A percentile compares a stretch with the other conserved stretches of the same genome.
Evolutionary conservation across 2,329 filamentous ascomycete genomes (phyloP).

Genomic region (Scytalidium sp.): DNA sequence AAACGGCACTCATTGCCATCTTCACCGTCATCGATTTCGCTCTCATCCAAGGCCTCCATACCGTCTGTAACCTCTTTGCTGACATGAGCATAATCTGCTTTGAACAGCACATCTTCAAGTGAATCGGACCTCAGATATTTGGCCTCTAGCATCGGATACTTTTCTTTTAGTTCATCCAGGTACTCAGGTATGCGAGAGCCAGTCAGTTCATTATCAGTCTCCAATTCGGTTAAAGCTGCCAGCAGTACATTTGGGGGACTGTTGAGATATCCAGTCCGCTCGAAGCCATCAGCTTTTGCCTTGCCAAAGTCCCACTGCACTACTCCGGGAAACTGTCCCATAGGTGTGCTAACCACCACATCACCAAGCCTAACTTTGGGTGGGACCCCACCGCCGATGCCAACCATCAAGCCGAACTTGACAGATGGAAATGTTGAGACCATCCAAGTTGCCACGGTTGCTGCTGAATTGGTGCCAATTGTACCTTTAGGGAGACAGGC

Average conservation of each 20-base stretch:
- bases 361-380: slow-evolving; percentile 3
- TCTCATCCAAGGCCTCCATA: not conserved
- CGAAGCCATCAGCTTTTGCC: not conserved
- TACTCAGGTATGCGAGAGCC: slow-evolving; percentile 5
- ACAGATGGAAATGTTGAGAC: slow-evolving; percentile 29
- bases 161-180: slow-evolving; percentile 6
- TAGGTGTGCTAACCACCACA: slow-evolving; percentile 3
- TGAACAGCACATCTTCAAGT: slow-evolving; percentile 3
- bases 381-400: not conserved
- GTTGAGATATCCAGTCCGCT: slow-evolving; percentile 7
- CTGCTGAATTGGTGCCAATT: slow-evolving; percentile 31
- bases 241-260: slow-evolving; percentile 2
- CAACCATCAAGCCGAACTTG: slow-evolving; percentile 27
- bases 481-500: slow-evolving; percentile 26
- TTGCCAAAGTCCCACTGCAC: slow-evolving; percentile 4
- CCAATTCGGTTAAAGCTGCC: slow-evolving; percentile 4
- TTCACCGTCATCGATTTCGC: not conserved
- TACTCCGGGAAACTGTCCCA: not conserved
- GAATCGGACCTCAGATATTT: slow-evolving; percentile 3
- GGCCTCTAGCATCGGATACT: slow-evolving; percentile 1
- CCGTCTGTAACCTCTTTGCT: not conserved
- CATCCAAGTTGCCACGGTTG: slow-evolving; percentile 28
- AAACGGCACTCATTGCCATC: slow-evolving; percentile 9
- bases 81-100: slow-evolving; percentile 3
- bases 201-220: slow-evolving; percentile 2